A percentile compares a stretch with the other conserved stretches of the same genome.
phyloP scores from a whole-genome alignment of 2,329 filamentous ascomycete genomes.

The Allantophomopsis cytisporea region DNA sequence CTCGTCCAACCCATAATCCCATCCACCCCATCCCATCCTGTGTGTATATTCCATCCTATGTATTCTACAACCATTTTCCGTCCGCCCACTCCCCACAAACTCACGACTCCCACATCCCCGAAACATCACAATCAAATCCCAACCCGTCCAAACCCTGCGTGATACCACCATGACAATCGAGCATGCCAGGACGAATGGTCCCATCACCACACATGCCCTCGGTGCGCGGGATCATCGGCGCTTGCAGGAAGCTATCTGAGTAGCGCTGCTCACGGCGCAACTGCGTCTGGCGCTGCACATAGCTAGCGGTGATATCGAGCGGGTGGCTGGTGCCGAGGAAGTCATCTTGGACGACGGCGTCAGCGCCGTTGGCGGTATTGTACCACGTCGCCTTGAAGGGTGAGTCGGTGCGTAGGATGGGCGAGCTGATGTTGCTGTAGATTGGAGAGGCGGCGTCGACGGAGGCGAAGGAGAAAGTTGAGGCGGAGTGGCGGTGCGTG shows the following conservation, averaged over 20 bases:
- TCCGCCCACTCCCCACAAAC: too few species aligned
- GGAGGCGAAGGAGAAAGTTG: not conserved
- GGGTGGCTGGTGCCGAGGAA: conserved; percentile 9
- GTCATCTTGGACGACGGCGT: conserved; percentile 5
- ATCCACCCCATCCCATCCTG: too few species aligned
- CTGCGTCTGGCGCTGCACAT: conserved; percentile 7
- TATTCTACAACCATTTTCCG: too few species aligned
- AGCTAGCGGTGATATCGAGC: conserved; percentile 11
- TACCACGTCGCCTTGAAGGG: conserved; percentile 2
- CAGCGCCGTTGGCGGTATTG: too few species aligned
- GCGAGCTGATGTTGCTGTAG: conserved; percentile 6
- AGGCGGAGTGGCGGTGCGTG: too few species aligned
- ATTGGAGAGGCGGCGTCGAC: conserved; percentile 6
- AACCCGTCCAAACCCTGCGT: too few species aligned
- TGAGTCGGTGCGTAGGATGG: conserved; percentile 9
- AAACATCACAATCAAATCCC: too few species aligned
- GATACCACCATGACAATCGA: not conserved
- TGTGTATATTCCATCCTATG: too few species aligned
- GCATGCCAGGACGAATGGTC: not conserved
- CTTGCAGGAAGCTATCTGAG: not conserved
- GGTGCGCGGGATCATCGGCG: not conserved
- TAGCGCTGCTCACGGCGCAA: not conserved
- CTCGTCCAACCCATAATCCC: too few species aligned
- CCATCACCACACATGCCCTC: not conserved
- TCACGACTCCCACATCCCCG: too few species aligned